Percentiles rank a stretch among this genome's conserved stretches.
Evolutionary conservation across 2,329 filamentous ascomycete species (phyloP).

Genomic region (Thielaviopsis cerberus): DNA sequence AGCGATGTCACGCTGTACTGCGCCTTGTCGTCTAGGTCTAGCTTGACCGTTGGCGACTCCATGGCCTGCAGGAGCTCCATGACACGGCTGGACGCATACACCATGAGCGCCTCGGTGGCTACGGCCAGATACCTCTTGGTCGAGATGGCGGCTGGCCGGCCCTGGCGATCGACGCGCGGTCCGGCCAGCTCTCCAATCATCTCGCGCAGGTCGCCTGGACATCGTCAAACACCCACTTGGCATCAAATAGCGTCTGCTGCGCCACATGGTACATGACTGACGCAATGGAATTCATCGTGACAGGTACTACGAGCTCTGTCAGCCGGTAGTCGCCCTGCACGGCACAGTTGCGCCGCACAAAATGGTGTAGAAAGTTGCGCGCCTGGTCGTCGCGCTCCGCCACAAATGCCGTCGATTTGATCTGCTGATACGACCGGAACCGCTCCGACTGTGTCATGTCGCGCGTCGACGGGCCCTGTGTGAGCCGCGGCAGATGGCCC

Average conservation of each 20-base stretch:
- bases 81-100: conserved; percentile 5
- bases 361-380: conserved; percentile 17
- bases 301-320: conserved; percentile 13
- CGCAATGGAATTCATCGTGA: conserved; percentile 17
- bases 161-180: background rate
- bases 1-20: background rate
- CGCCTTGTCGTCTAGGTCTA: background rate
- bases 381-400: conserved; percentile 20
- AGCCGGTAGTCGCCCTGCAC: conserved; percentile 14
- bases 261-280: conserved; percentile 16
- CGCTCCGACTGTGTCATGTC: conserved; percentile 19
- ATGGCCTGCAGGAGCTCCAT: conserved; percentile 6
- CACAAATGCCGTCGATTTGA: conserved; percentile 20
- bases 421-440: conserved; percentile 18
- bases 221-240: conserved; percentile 16
- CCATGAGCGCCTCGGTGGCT: conserved; percentile 6
- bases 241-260: conserved; percentile 17
- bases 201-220: conserved; percentile 8
- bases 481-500: conserved; percentile 21
- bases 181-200: conserved; percentile 5
- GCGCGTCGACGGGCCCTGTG: conserved; percentile 17
- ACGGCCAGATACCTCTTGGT: conserved; percentile 1
- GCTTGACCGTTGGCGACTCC: conserved; percentile 1
- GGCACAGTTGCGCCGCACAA: conserved; percentile 18
- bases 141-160: background rate